Base-by-base conservation (phyloP, 179 eudicot species). In the Beta lomatogona region DNA sequence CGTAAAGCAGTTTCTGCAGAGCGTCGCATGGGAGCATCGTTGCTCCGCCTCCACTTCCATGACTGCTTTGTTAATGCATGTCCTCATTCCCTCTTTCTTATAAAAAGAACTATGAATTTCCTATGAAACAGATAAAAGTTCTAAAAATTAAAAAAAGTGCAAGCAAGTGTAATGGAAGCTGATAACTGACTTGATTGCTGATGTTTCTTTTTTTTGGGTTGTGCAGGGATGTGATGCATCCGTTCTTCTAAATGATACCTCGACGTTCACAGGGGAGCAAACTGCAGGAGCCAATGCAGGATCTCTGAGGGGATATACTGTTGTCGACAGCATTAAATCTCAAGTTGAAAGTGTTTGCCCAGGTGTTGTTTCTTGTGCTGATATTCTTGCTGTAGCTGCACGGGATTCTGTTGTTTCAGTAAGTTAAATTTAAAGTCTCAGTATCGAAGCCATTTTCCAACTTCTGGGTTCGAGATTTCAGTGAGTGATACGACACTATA, bases 211-310 rank as follows among this genome's bases (percentile, higher is more conserved):
- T 25, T 9, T 75, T 22, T 57, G 55, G 60, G 21, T 71, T 77
- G 54, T 73, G 81, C 71, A 87, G 91, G 90, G 90, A 22, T 90
- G 91, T 80, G 93, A 90, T 87, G 91, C 83, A 55, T 90, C 93
- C 4, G 65, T 82, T 75, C 90, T 90, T 67, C 54, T 90, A 31
- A 87, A 90, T 52, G 85, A 81, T 9, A 86, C 87, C 5, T 44
- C 89, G 19, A 60, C 75, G 41, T 80, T 88, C 46, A 81, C 77
- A 2, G 84, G 90, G 19, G 91, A 90, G 75, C 88, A 88, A 72
- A 73, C 44, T 63, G 89, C 91, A 5, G 44, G 21, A 11, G 82
- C 89, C 12, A 90, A 90, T 78, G 68, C 36, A 9, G 84, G 84
- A 46, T 90, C 91, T 0, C 71, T 83, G 10, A 88, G 93, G 78